These are phyloP conservation scores for Thinopyrum elongatum DNA, from an alignment of 176 grass and related monocot species.

Conservation along the genomic window DNA sequence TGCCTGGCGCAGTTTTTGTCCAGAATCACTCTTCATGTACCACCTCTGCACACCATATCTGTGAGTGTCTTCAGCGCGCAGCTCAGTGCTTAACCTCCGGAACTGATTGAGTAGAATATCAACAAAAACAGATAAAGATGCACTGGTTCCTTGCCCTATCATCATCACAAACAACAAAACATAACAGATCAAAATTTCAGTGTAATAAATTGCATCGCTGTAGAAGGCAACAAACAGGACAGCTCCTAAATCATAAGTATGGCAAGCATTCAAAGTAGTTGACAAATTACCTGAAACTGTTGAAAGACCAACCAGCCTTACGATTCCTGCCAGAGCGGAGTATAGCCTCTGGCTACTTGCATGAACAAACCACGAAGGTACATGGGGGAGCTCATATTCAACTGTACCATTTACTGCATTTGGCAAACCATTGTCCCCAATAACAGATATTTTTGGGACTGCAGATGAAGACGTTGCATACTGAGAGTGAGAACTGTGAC, in stretches of 20 bases:
- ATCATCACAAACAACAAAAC: constrained; percentile 38
- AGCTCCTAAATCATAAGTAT: constrained; percentile 13
- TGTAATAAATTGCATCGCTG: constrained; percentile 4
- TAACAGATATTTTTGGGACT: constrained; percentile 58
- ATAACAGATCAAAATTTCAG: background rate
- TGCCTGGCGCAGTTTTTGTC: constrained; percentile 63
- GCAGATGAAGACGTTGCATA: constrained; percentile 15
- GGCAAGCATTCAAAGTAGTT: constrained; percentile 21
- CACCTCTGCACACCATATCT: constrained; percentile 45
- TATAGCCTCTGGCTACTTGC: constrained; percentile 73
- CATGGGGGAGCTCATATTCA: constrained; percentile 69
- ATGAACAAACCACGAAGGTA: constrained; percentile 87
- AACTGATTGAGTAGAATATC: constrained; percentile 86
- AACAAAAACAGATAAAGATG: constrained; percentile 59
- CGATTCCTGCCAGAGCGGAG: constrained; percentile 67
- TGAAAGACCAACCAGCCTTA: constrained; percentile 81
- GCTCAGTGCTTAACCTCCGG: constrained; percentile 67
- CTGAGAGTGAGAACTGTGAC: constrained; percentile 43
- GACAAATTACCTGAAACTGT: constrained; percentile 53
- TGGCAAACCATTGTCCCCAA: constrained; percentile 47
- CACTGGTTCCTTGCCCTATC: constrained; percentile 51
- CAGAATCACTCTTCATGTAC: constrained; percentile 52
- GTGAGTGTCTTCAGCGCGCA: constrained; percentile 51
- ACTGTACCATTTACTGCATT: constrained; percentile 26
- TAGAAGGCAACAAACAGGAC: constrained; percentile 19